These are phyloP conservation scores for Macrophomina phaseolina DNA, from an alignment of 2,329 filamentous ascomycete genomes.

Conservation along the genomic window DNA sequence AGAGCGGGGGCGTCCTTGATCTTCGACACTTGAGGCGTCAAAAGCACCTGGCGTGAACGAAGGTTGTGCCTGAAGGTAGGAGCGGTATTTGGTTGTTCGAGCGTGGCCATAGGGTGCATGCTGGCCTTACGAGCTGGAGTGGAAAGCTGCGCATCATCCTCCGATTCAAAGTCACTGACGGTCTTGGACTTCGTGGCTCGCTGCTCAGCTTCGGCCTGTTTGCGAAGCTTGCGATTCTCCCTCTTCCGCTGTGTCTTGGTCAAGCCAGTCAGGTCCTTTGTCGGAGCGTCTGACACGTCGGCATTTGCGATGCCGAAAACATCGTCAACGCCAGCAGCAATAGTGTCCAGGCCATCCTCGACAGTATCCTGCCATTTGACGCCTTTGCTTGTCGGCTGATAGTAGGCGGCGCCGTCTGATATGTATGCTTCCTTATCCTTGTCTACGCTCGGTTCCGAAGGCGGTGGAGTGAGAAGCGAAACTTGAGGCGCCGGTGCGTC, in stretches of 20 bases:
- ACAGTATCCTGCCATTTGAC: slow-evolving; percentile 35
- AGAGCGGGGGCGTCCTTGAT: neutral
- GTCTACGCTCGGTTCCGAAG: slow-evolving; percentile 20
- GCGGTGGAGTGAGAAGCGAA: slow-evolving; percentile 30
- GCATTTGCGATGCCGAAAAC: slow-evolving; percentile 20
- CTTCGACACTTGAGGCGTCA: slow-evolving; percentile 21
- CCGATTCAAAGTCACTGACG: slow-evolving; percentile 42
- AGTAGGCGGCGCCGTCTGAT: slow-evolving; percentile 51
- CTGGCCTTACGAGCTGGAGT: slow-evolving; percentile 47
- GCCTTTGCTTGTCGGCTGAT: slow-evolving; percentile 30
- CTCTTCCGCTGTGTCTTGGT: slow-evolving; percentile 47
- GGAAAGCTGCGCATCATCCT: slow-evolving; percentile 34
- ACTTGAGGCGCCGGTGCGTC: slow-evolving; percentile 33
- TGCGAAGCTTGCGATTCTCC: slow-evolving; percentile 31
- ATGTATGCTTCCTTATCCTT: slow-evolving; percentile 42
- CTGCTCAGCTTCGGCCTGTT: slow-evolving; percentile 35
- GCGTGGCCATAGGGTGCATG: slow-evolving; percentile 33
- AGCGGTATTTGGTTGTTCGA: neutral
- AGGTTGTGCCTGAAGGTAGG: slow-evolving; percentile 18
- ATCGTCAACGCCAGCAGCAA: slow-evolving; percentile 23
- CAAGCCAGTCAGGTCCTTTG: slow-evolving; percentile 29
- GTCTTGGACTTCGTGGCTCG: slow-evolving; percentile 29
- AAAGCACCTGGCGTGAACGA: neutral
- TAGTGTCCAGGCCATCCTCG: neutral
- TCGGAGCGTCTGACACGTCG: slow-evolving; percentile 11